phyloP scores from a whole-genome alignment of 208 protist genomes.

The Leptomonas seymouri region DNA sequence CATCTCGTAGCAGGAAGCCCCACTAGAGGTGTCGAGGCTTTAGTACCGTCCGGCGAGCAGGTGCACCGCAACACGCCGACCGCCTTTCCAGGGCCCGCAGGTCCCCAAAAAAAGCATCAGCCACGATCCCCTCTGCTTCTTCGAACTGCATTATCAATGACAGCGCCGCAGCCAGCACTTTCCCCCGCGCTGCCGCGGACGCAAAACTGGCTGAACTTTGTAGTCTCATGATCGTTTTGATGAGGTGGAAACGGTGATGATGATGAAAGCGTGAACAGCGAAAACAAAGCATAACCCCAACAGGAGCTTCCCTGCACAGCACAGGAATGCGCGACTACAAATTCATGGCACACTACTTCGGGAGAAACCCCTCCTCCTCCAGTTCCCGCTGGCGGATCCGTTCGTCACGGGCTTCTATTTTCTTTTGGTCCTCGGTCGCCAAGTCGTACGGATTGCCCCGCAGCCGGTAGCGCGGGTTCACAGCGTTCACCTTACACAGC shows the following conservation, averaged over 20 bases:
- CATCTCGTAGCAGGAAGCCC: no score
- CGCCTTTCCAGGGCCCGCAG: no score
- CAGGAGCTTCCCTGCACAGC: neutral
- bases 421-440: conserved; percentile 86
- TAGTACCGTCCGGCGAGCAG: no score
- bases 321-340: neutral
- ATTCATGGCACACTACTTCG: conserved; percentile 30
- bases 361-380: conserved; percentile 82
- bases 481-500: conserved; percentile 89
- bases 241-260: neutral
- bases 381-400: conserved; percentile 78
- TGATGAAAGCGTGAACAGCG: neutral
- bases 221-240: neutral
- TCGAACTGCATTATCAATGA: no score
- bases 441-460: conserved; percentile 90
- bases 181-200: no score
- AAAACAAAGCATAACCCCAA: neutral
- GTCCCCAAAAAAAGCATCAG: no score
- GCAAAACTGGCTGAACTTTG: no score
- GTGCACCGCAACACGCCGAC: no score
- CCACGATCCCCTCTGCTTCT: no score
- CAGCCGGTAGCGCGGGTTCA: conserved; percentile 84
- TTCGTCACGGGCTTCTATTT: conserved; percentile 86
- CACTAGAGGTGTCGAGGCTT: no score
- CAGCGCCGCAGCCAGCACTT: no score